Percentiles rank a stretch among this genome's conserved stretches.
Conservation (phyloP, 192 early-diverging fungal species). For the Umbelopsis sp. region DNA sequence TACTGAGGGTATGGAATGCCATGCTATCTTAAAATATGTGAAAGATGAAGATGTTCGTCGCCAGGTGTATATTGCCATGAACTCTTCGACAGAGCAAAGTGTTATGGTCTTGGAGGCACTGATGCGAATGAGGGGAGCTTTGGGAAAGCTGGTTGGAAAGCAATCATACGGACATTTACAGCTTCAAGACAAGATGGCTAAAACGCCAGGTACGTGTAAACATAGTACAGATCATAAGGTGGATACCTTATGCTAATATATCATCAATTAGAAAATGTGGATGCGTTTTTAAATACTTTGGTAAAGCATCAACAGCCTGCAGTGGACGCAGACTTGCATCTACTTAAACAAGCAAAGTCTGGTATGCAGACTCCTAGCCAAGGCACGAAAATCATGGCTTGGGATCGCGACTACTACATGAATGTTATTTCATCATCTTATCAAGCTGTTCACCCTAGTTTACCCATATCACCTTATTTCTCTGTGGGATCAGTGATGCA, state of each 20-base stretch:
- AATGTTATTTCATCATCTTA: constrained; percentile 35
- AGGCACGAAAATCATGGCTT: constrained; percentile 58
- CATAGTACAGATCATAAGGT: not conserved
- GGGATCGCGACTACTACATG: constrained; percentile 85
- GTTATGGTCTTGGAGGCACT: constrained; percentile 73
- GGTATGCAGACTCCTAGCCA: not conserved
- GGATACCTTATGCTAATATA: not conserved
- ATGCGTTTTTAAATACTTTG: constrained; percentile 80
- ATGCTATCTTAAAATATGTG: constrained; percentile 66
- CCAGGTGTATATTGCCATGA: constrained; percentile 74
- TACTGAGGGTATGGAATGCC: constrained; percentile 58
- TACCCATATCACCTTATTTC: constrained; percentile 71
- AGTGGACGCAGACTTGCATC: constrained; percentile 51
- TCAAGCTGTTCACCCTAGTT: constrained; percentile 43
- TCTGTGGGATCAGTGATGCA: constrained; percentile 88
- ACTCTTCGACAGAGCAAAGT: constrained; percentile 67
- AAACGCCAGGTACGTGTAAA: constrained; percentile 62
- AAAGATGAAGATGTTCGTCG: constrained; percentile 67
- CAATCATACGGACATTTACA: constrained; percentile 84
- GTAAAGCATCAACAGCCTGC: constrained; percentile 59
- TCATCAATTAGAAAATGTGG: constrained; percentile 64
- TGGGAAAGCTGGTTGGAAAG: constrained; percentile 79
- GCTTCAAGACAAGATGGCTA: constrained; percentile 93
- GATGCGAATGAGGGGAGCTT: constrained; percentile 68
- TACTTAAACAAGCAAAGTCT: constrained; percentile 51